Conservation (phyloP, 768 basidiomycete genomes). For the Boletus rubropictus region DNA sequence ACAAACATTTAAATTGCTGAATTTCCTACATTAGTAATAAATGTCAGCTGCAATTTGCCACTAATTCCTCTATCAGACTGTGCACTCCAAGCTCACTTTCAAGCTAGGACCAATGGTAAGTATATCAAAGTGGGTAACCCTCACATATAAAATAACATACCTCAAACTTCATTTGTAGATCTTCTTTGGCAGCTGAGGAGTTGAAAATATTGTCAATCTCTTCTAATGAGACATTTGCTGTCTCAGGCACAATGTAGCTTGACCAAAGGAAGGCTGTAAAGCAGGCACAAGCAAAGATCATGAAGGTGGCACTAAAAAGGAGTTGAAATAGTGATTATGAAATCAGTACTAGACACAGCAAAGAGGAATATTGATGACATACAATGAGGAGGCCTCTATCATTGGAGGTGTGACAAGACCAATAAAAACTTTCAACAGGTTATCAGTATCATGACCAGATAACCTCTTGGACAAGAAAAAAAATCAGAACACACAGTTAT, state of each 20-base stretch:
- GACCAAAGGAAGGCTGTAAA: slow-evolving; percentile 67
- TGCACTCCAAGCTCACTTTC: slow-evolving; percentile 52
- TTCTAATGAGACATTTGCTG: slow-evolving; percentile 68
- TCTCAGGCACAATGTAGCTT: slow-evolving; percentile 66
- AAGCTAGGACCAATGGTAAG: slow-evolving; percentile 36
- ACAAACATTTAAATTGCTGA: neutral
- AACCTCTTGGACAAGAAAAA: neutral
- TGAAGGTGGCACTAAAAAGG: slow-evolving; percentile 54
- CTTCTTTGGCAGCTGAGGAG: slow-evolving; percentile 52
- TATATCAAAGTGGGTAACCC: neutral
- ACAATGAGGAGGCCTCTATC: slow-evolving; percentile 57
- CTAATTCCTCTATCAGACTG: slow-evolving; percentile 38
- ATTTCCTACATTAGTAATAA: neutral
- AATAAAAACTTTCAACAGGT: slow-evolving; percentile 51
- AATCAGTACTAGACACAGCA: neutral
- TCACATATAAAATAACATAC: slow-evolving; percentile 28
- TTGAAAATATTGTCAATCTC: slow-evolving; percentile 69
- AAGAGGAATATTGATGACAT: slow-evolving; percentile 12
- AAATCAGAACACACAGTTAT: slow-evolving; percentile 53
- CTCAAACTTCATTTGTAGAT: slow-evolving; percentile 45
- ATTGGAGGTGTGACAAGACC: slow-evolving; percentile 68
- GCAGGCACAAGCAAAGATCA: slow-evolving; percentile 60
- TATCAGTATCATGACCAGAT: slow-evolving; percentile 2
- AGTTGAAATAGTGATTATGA: neutral
- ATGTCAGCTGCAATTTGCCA: slow-evolving; percentile 12